A percentile compares a stretch with the other conserved stretches of the same genome.
Evolutionary conservation across 2,329 filamentous ascomycete genomes (phyloP).

Genomic region (Cladosporium halotolerans): DNA sequence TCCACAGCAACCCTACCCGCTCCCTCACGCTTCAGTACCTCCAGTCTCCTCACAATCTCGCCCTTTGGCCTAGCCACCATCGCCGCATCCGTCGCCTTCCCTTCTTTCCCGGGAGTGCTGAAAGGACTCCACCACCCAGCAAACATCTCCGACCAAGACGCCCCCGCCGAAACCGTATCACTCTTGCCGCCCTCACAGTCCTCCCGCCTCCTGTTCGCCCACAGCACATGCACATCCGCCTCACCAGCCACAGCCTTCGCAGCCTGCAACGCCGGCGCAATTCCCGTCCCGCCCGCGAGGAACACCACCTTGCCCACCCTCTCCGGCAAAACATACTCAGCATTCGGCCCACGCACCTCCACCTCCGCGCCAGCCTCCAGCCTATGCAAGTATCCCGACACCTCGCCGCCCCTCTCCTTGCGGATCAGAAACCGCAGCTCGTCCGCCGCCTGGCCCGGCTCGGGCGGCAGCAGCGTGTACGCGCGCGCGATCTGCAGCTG

Average conservation of each 20-base stretch:
- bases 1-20: slow-evolving; percentile 52
- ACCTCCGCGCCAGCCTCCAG: slow-evolving; percentile 56
- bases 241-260: slow-evolving; percentile 52
- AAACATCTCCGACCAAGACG: slow-evolving; percentile 5
- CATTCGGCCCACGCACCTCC: slow-evolving; percentile 71
- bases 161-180: slow-evolving; percentile 33
- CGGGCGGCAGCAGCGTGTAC: slow-evolving; percentile 78
- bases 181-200: slow-evolving; percentile 59
- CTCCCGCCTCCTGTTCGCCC: slow-evolving; percentile 65
- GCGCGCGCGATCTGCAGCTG: slow-evolving; percentile 84
- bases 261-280: slow-evolving; percentile 82
- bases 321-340: slow-evolving; percentile 54
- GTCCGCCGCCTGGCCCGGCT: slow-evolving; percentile 26
- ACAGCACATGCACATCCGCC: slow-evolving; percentile 62
- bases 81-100: neutral
- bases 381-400: slow-evolving; percentile 71
- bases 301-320: slow-evolving; percentile 63
- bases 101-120: slow-evolving; percentile 1
- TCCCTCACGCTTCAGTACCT: slow-evolving; percentile 46
- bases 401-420: slow-evolving; percentile 72
- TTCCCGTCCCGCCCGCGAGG: slow-evolving; percentile 84
- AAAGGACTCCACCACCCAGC: slow-evolving; percentile 7
- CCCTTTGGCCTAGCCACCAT: slow-evolving; percentile 27
- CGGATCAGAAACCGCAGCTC: slow-evolving; percentile 69
- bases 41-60: slow-evolving; percentile 57